These are phyloP conservation scores for Camillea tinctor DNA, from an alignment of 2,329 filamentous ascomycete species.

Conservation along the genomic window DNA sequence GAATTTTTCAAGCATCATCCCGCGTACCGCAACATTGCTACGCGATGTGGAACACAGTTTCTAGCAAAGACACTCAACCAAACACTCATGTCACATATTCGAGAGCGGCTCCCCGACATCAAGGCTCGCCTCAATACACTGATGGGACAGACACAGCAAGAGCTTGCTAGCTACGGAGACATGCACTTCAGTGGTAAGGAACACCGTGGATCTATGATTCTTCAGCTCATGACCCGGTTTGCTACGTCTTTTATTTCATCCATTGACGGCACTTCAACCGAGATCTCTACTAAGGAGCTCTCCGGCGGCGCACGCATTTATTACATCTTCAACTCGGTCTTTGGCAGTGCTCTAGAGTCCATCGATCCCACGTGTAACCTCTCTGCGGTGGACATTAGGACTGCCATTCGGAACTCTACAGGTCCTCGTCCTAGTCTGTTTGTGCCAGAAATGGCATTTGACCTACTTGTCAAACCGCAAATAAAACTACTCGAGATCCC, in stretches of 20 bases:
- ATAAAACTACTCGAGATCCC: constrained; percentile 96
- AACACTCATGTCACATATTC: constrained; percentile 94
- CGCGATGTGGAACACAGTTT: constrained; percentile 88
- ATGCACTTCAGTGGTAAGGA: constrained; percentile 98
- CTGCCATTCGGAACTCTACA: constrained; percentile 96
- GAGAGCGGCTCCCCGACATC: constrained; percentile 93
- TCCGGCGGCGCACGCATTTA: constrained; percentile 94
- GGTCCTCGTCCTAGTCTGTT: constrained; percentile 94
- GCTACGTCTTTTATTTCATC: constrained; percentile 97
- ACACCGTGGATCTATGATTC: constrained; percentile 88
- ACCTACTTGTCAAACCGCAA: constrained; percentile 95
- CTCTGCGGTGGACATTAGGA: constrained; percentile 90
- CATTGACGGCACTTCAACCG: constrained; percentile 96
- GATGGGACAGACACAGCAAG: constrained; percentile 99
- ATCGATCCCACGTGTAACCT: constrained; percentile 96
- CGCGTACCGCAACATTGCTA: constrained; percentile 94
- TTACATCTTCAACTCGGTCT: constrained; percentile 99
- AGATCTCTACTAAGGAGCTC: constrained; percentile 97
- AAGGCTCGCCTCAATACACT: constrained; percentile 96
- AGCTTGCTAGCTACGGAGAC: constrained; percentile 95
- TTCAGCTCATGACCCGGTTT: constrained; percentile 98
- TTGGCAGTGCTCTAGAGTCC: constrained; percentile 91
- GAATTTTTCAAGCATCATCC: constrained; percentile 98
- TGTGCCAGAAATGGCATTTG: constrained; percentile 95
- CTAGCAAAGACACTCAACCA: constrained; percentile 92